These are phyloP conservation scores for Fusarium praegraminearum DNA, from an alignment of 2,329 filamentous ascomycete genomes.

Conservation along the genomic window DNA sequence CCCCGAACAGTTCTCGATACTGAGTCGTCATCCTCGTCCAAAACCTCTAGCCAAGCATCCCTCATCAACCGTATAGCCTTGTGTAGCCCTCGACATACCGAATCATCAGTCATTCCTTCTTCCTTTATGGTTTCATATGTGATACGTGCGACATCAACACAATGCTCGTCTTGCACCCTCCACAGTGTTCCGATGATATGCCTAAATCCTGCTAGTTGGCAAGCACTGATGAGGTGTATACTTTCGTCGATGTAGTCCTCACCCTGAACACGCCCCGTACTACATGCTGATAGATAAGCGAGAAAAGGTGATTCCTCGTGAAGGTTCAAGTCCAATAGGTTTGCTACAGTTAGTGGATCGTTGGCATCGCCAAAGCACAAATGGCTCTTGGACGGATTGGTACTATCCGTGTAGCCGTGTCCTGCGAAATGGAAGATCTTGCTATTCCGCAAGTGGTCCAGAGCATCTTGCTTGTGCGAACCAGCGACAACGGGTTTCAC, in stretches of 20 bases:
- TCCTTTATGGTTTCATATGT: neutral
- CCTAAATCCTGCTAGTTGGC: neutral
- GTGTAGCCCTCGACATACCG: slow-evolving; percentile 1
- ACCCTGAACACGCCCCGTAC: neutral
- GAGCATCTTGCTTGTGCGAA: neutral
- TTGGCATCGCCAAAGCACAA: neutral
- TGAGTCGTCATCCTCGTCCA: no score
- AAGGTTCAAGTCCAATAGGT: neutral
- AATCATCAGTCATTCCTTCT: neutral
- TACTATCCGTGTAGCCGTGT: neutral
- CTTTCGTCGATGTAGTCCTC: neutral
- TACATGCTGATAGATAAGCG: neutral
- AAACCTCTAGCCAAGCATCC: neutral
- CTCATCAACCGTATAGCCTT: neutral
- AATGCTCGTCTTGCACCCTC: neutral
- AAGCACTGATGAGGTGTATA: neutral
- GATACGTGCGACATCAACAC: neutral
- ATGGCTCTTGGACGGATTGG: neutral
- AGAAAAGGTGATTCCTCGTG: neutral
- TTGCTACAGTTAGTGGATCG: neutral
- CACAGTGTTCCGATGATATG: neutral
- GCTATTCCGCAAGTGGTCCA: neutral
- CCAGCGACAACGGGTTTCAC: neutral
- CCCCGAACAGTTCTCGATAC: neutral
- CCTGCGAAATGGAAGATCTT: neutral